Conservation (phyloP, 768 basidiomycete genomes). For the Kwoniella shandongensis region DNA sequence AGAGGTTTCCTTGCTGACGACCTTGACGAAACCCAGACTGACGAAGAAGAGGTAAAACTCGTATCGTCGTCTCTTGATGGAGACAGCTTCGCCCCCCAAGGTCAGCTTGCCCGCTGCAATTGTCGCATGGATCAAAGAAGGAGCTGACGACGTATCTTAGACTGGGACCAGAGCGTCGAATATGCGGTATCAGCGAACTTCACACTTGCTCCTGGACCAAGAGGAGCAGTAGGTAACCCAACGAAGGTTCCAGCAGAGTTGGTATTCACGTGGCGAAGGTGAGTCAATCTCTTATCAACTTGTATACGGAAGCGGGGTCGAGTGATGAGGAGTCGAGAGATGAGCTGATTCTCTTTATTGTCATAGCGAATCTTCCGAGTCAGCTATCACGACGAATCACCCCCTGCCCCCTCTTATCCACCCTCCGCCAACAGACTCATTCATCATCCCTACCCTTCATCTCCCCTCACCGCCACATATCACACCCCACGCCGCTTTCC, state of each 20-base stretch:
- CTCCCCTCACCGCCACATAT: constrained; percentile 60
- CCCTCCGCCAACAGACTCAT: constrained; percentile 59
- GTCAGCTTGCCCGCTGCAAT: constrained; percentile 9
- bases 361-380: constrained; percentile 13
- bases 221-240: constrained; percentile 7
- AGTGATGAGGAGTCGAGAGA: neutral
- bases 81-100: constrained; percentile 3
- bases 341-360: too few relatives aligned
- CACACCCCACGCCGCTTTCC: constrained; percentile 55
- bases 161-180: constrained; percentile 65
- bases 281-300: too few relatives aligned
- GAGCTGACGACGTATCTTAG: constrained; percentile 62
- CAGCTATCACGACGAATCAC: constrained; percentile 58
- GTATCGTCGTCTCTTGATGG: constrained; percentile 7
- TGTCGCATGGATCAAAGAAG: constrained; percentile 58
- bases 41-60: constrained; percentile 9
- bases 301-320: too few relatives aligned
- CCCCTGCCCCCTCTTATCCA: constrained; percentile 65
- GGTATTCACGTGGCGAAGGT: constrained; percentile 40
- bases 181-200: constrained; percentile 10
- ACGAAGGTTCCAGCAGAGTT: constrained; percentile 15
- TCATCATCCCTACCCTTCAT: constrained; percentile 66
- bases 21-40: neutral
- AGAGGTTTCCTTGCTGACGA: neutral
- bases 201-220: constrained; percentile 7